Evolutionary conservation across 2,329 filamentous ascomycete species (phyloP).

Genomic region (Neonectria coccinea): DNA sequence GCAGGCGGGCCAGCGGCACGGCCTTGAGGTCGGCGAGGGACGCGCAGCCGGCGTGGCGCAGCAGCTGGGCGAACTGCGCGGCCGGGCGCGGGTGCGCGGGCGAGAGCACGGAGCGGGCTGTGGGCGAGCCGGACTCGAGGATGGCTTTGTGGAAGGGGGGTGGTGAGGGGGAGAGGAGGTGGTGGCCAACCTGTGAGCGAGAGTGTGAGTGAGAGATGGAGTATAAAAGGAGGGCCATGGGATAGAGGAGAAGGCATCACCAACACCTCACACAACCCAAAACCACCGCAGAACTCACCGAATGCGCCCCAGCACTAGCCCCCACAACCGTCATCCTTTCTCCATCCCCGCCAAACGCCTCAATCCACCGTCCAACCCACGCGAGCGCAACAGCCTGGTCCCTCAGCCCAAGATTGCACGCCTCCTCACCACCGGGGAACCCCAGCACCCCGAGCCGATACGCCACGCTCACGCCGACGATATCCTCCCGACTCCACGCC

Average conservation of each 20-base stretch:
- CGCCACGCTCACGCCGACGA: slow-evolving; percentile 71
- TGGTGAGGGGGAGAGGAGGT: slow-evolving; percentile 65
- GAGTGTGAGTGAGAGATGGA: slow-evolving; percentile 22
- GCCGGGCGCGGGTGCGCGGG: slow-evolving; percentile 68
- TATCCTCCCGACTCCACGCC: slow-evolving; percentile 61
- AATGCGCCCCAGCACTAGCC: slow-evolving; percentile 71
- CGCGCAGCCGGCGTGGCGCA: slow-evolving; percentile 6
- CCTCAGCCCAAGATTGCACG: slow-evolving; percentile 72
- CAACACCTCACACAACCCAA: slow-evolving; percentile 16
- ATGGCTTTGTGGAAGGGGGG: slow-evolving; percentile 65
- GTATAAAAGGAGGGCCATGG: too few relatives aligned
- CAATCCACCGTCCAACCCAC: slow-evolving; percentile 72
- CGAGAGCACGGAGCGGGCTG: slow-evolving; percentile 64
- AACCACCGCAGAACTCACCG: slow-evolving; percentile 52
- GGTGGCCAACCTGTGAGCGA: slow-evolving; percentile 70
- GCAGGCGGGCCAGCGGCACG: slow-evolving; percentile 63
- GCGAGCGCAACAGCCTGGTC: slow-evolving; percentile 70
- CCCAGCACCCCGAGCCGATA: slow-evolving; percentile 76
- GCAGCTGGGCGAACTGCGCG: slow-evolving; percentile 58
- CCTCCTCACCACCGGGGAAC: slow-evolving; percentile 68
- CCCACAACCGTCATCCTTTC: slow-evolving; percentile 71
- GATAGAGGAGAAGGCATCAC: background rate
- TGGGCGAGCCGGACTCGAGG: slow-evolving; percentile 68
- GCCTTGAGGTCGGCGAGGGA: slow-evolving; percentile 50
- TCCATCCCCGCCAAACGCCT: slow-evolving; percentile 69